Base-by-base conservation (phyloP, 129 eudicot genomes). In the Flaveria robusta region DNA sequence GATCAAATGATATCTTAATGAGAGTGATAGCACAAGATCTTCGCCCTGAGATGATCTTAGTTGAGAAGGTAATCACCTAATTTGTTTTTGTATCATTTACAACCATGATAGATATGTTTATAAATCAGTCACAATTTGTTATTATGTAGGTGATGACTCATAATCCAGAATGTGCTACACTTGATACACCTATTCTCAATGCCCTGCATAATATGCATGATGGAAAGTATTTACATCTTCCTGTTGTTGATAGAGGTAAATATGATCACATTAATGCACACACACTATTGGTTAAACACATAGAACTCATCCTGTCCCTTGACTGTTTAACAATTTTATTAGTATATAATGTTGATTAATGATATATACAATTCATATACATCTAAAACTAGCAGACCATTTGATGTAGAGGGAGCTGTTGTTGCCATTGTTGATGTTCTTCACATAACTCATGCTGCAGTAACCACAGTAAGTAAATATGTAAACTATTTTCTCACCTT, bases 171-270 rank as follows among this genome's bases (percentile, higher is more conserved):
- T 95, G 97, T 80, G 96, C 97, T 12, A 87, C 96, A 50, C 84
- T 89, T 70, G 99, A 91, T 86, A 91, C 99, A 49, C 97, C 99
- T 39, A 89, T 95, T 68, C 89, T 95, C 69, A 94, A 89, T 87
- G 99, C 99, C 70, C 82, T 95, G 76, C 99, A 95, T 83, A 95
- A 92, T 74, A 95, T 91, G 99, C 98, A 91, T 75, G 96, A 94
- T 77, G 97, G 98, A 34, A 94, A 91, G 77, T 91, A 91, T 74
- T 81, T 95, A 72, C 97, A 95, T 86, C 93, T 95, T 70, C 99
- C 99, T 13, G 94, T 95, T 70, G 90, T 91, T 80, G 96, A 91
- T 79, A 86, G 69, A 89, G 99, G 99, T 51, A 51, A 15, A 26
- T 24, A 49, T 43, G 15, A 58, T 64, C 46, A 64, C 31, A 41